Conservation (phyloP, 805 yeast genomes). For the Candida loeiensis region DNA sequence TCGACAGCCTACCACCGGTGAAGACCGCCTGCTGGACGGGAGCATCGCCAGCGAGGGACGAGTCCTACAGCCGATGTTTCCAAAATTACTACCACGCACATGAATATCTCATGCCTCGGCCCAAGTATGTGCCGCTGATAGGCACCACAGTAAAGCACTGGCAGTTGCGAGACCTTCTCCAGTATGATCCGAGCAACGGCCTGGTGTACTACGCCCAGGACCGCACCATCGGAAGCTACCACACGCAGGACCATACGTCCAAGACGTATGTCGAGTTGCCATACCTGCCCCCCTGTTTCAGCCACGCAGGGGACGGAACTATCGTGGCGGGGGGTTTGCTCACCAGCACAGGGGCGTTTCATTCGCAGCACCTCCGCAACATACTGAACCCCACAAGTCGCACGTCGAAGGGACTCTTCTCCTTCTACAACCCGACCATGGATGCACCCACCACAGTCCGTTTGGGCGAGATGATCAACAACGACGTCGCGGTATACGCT, state of each 20-base stretch:
- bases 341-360: slow-evolving; percentile 31
- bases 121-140: slow-evolving; percentile 30
- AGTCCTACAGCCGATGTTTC: slow-evolving; percentile 26
- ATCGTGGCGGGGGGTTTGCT: slow-evolving; percentile 48
- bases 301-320: slow-evolving; percentile 48
- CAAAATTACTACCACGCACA: slow-evolving; percentile 43
- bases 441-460: slow-evolving; percentile 48
- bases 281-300: slow-evolving; percentile 69
- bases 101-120: slow-evolving; percentile 34
- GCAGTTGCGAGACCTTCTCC: slow-evolving; percentile 80
- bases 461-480: slow-evolving; percentile 80
- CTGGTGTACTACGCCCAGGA: slow-evolving; percentile 60
- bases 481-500: slow-evolving; percentile 59
- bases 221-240: slow-evolving; percentile 30
- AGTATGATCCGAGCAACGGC: slow-evolving; percentile 38
- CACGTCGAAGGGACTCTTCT: slow-evolving; percentile 60
- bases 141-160: slow-evolving; percentile 51
- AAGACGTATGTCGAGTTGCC: slow-evolving; percentile 46
- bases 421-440: slow-evolving; percentile 51
- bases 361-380: slow-evolving; percentile 1
- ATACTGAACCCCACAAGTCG: slow-evolving; percentile 15
- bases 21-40: background rate
- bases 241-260: slow-evolving; percentile 8
- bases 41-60: background rate
- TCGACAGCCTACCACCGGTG: background rate